Evolutionary conservation across 2,329 filamentous ascomycete genomes (phyloP).

Genomic region (Pseudogymnoascus sp.): DNA sequence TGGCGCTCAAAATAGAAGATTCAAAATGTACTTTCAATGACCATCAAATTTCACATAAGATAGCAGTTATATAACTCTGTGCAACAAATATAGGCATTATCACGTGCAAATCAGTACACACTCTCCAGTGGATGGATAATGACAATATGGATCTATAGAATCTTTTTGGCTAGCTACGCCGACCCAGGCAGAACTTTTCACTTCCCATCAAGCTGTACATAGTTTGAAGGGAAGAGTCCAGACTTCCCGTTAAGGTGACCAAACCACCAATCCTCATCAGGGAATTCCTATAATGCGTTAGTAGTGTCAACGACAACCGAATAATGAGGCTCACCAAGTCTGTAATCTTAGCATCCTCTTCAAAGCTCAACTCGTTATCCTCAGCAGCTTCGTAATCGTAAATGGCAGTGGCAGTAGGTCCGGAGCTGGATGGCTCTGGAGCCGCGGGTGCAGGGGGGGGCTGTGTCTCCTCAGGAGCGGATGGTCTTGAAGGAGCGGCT

Average conservation of each 20-base stretch:
- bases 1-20: background rate
- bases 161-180: slow-evolving; percentile 1
- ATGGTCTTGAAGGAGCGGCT: slow-evolving; percentile 20
- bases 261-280: slow-evolving; percentile 98
- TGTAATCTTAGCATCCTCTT: slow-evolving; percentile 76
- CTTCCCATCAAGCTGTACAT: slow-evolving; percentile 48
- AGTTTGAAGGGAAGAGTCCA: slow-evolving; percentile 77
- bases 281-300: slow-evolving; percentile 63
- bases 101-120: slow-evolving; percentile 3
- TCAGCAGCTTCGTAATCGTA: slow-evolving; percentile 98
- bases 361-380: slow-evolving; percentile 83
- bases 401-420: slow-evolving; percentile 70
- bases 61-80: background rate
- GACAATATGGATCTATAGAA: slow-evolving; percentile 1
- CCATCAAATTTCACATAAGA: background rate
- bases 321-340: slow-evolving; percentile 55
- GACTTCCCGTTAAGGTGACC: slow-evolving; percentile 72
- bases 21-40: background rate
- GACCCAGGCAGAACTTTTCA: background rate
- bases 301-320: background rate
- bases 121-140: slow-evolving; percentile 3
- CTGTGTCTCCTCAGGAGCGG: slow-evolving; percentile 28
- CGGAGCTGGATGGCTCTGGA: slow-evolving; percentile 27
- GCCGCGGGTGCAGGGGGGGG: slow-evolving; percentile 33
- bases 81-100: background rate